A percentile compares a stretch with the other conserved stretches of the same genome.
phyloP scores from a whole-genome alignment of 305 asterid genomes.

The Rubia occidens region DNA sequence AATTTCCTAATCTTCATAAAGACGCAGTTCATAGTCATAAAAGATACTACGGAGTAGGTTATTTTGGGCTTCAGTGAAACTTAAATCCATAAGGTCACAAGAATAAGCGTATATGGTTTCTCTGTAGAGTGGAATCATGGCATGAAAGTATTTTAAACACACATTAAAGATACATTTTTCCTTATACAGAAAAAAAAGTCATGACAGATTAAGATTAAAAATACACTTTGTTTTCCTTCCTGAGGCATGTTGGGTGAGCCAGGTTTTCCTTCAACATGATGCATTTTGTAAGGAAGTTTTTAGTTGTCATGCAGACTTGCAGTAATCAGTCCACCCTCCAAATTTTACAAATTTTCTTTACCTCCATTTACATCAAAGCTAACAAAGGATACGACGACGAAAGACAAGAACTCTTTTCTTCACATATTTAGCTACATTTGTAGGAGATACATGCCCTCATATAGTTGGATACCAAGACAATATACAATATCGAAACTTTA shows the following conservation, averaged over 20 bases:
- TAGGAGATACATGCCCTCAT: neutral
- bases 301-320: neutral
- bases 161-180: too few species aligned
- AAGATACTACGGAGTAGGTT: neutral
- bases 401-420: neutral
- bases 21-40: neutral
- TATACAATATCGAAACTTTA: too few species aligned
- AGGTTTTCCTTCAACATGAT: neutral
- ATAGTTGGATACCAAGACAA: constrained; percentile 1
- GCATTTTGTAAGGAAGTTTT: neutral
- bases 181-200: too few species aligned
- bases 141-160: neutral
- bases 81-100: neutral
- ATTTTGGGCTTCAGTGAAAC: neutral
- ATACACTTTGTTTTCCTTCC: neutral
- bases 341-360: neutral
- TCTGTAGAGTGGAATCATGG: neutral
- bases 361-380: neutral
- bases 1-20: neutral
- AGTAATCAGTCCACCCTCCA: neutral
- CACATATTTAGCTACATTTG: neutral
- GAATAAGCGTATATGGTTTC: neutral
- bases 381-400: neutral
- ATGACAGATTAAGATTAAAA: neutral
- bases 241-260: neutral